A percentile compares a stretch with the other conserved stretches of the same genome.
phyloP scores from a whole-genome alignment of 2,329 filamentous ascomycete species.

The Emericellopsis cladophorae region DNA sequence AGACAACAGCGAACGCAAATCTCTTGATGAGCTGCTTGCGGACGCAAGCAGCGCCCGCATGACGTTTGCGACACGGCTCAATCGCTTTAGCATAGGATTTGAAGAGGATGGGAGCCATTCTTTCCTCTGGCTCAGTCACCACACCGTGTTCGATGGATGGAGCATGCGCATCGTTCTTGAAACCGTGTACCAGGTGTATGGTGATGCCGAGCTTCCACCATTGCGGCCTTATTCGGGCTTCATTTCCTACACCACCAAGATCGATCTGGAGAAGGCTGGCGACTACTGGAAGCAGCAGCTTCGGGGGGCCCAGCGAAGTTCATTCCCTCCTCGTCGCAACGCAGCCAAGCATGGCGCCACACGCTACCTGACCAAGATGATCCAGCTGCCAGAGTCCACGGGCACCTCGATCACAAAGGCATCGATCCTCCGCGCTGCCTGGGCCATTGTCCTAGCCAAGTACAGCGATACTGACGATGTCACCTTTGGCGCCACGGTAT shows the following conservation, averaged over 20 bases:
- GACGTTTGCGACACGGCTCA: slow-evolving; percentile 1
- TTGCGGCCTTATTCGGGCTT: slow-evolving; percentile 4
- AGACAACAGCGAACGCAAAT: neutral
- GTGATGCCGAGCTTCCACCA: neutral
- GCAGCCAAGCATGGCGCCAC: neutral
- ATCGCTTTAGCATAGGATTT: neutral
- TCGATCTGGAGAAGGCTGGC: slow-evolving; percentile 2
- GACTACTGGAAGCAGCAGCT: slow-evolving; percentile 7
- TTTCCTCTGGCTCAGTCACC: slow-evolving; percentile 2
- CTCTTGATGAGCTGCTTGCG: neutral
- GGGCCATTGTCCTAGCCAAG: slow-evolving; percentile 3
- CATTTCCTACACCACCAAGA: slow-evolving; percentile 2
- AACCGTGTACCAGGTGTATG: slow-evolving; percentile 1
- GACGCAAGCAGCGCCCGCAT: slow-evolving; percentile 2
- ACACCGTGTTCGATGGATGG: slow-evolving; percentile 3
- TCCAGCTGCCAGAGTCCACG: neutral
- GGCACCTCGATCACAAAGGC: slow-evolving; percentile 3
- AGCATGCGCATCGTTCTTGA: slow-evolving; percentile 3
- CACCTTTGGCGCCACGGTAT: slow-evolving; percentile 11
- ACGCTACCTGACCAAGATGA: neutral
- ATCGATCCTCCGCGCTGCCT: slow-evolving; percentile 1
- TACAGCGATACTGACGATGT: slow-evolving; percentile 9
- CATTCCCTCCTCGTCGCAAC: slow-evolving; percentile 1
- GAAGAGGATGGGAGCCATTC: neutral
- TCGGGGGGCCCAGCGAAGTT: slow-evolving; percentile 1